Conservation (phyloP, 225 moss, liverwort and hornwort species). For the Marchantia polymorpha region DNA sequence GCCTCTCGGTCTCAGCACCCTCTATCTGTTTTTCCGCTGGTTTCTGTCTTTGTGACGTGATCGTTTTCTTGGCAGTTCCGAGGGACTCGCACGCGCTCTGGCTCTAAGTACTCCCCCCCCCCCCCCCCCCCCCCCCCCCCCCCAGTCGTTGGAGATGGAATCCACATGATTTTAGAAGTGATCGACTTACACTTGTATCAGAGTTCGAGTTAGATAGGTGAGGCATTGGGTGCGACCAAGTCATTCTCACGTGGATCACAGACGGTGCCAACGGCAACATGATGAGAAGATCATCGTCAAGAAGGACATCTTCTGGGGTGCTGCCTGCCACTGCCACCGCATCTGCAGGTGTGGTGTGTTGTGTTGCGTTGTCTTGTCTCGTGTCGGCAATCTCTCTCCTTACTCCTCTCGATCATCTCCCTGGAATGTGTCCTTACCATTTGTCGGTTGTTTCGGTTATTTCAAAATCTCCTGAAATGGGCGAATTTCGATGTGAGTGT, state of each 20-base stretch:
- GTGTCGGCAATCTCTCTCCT: not conserved
- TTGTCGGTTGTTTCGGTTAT: not conserved
- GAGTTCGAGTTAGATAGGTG: not conserved
- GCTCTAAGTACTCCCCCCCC: constrained; percentile 2
- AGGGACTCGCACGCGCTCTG: constrained; percentile 9
- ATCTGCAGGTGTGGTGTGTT: constrained; percentile 49
- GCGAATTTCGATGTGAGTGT: not conserved
- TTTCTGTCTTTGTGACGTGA: constrained; percentile 14
- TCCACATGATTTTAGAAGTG: constrained; percentile 20
- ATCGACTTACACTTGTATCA: constrained; percentile 9
- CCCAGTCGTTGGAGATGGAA: constrained; percentile 7
- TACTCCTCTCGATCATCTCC: not conserved
- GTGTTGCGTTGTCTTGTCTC: not conserved
- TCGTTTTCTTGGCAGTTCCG: constrained; percentile 35
- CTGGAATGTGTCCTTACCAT: not conserved
- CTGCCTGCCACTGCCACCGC: constrained; percentile 62
- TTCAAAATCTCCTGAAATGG: not conserved
- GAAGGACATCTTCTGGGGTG: constrained; percentile 47
- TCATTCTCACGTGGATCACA: constrained; percentile 12
- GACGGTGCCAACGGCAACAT: constrained; percentile 18
- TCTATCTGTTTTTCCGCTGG: not conserved
- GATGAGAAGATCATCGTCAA: constrained; percentile 48
- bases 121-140: no score
- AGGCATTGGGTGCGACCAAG: constrained; percentile 9
- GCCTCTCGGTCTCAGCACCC: not conserved